These are phyloP conservation scores for Friedmanniomyces simplex DNA, from an alignment of 495 filamentous ascomycete species.

Conservation along the genomic window DNA sequence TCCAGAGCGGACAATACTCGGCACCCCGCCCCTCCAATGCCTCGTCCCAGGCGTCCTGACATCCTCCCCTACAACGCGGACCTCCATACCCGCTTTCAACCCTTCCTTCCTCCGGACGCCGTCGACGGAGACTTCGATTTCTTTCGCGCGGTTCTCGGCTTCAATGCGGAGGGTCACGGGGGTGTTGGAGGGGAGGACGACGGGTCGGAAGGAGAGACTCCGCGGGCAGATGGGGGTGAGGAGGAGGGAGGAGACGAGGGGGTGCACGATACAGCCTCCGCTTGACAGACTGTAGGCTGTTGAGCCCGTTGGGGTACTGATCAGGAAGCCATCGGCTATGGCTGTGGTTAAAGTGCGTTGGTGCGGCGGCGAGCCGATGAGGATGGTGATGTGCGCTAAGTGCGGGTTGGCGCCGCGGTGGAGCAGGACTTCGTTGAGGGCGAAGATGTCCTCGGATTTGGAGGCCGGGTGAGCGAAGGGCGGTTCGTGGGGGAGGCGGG, in stretches of 20 bases:
- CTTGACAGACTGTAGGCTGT: slow-evolving; percentile 89
- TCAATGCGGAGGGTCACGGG: slow-evolving; percentile 73
- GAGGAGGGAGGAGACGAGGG: slow-evolving; percentile 73
- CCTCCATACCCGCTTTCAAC: slow-evolving; percentile 73
- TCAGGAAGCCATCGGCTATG: slow-evolving; percentile 88
- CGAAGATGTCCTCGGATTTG: slow-evolving; percentile 51
- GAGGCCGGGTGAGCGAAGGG: slow-evolving; percentile 4
- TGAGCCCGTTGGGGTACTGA: slow-evolving; percentile 85
- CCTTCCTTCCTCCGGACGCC: slow-evolving; percentile 61
- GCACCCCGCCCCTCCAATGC: slow-evolving; percentile 54
- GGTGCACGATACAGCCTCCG: slow-evolving; percentile 92
- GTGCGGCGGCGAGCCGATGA: slow-evolving; percentile 43
- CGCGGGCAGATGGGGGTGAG: slow-evolving; percentile 92
- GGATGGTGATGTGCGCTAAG: slow-evolving; percentile 81
- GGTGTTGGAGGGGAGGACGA: slow-evolving; percentile 79
- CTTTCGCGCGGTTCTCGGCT: slow-evolving; percentile 70
- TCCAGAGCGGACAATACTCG: slow-evolving; percentile 50
- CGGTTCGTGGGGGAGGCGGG: slow-evolving; percentile 25
- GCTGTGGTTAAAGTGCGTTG: slow-evolving; percentile 80
- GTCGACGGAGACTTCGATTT: slow-evolving; percentile 81
- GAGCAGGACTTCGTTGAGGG: slow-evolving; percentile 90
- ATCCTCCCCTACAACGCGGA: slow-evolving; percentile 73
- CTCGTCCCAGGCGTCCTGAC: slow-evolving; percentile 43
- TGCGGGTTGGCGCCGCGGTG: slow-evolving; percentile 85
- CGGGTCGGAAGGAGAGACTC: slow-evolving; percentile 79